A percentile compares a stretch with the other conserved stretches of the same genome.
These are phyloP conservation scores for Pseudogymnoascus sp. DNA, from an alignment of 2,329 filamentous ascomycete species.

Conservation along the genomic window DNA sequence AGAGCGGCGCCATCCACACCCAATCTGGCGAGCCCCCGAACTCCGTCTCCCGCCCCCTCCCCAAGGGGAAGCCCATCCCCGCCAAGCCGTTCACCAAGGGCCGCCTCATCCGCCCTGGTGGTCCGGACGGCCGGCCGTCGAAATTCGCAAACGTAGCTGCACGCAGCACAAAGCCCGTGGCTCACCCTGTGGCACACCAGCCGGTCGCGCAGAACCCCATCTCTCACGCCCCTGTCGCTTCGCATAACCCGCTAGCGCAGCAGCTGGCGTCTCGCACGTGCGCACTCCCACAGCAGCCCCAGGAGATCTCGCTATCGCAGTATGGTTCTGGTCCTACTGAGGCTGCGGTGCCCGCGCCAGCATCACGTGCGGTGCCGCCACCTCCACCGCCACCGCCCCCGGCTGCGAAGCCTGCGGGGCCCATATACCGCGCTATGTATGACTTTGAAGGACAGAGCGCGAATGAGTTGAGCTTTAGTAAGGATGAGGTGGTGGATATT, in stretches of 20 bases:
- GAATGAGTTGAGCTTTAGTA: slow-evolving; percentile 74
- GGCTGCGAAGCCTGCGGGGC: slow-evolving; percentile 54
- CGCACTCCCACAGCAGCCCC: not conserved
- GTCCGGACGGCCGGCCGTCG: slow-evolving; percentile 72
- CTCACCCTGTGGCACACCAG: slow-evolving; percentile 14
- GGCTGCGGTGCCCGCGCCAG: slow-evolving; percentile 18
- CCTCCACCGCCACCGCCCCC: slow-evolving; percentile 60
- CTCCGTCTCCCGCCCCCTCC: slow-evolving; percentile 75
- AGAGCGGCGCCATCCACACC: slow-evolving; percentile 86
- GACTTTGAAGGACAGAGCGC: slow-evolving; percentile 79
- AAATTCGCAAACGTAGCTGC: slow-evolving; percentile 48
- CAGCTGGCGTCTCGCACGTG: slow-evolving; percentile 11
- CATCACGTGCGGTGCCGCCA: slow-evolving; percentile 46
- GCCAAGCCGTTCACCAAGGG: slow-evolving; percentile 87
- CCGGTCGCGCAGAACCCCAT: not conserved
- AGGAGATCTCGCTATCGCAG: slow-evolving; percentile 23
- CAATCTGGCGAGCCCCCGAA: slow-evolving; percentile 73
- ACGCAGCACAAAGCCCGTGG: slow-evolving; percentile 27
- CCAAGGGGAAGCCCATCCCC: slow-evolving; percentile 76
- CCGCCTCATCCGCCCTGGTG: slow-evolving; percentile 83
- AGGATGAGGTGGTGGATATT: slow-evolving; percentile 77
- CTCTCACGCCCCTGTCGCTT: slow-evolving; percentile 16
- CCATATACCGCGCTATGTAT: slow-evolving; percentile 83
- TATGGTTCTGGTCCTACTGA: slow-evolving; percentile 31
- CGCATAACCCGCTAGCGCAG: slow-evolving; percentile 25